Evolutionary conservation across 148 eudicot species (phyloP), one percentile per base, ranked within the genome.

Genomic region (Cornus controversa): DNA sequence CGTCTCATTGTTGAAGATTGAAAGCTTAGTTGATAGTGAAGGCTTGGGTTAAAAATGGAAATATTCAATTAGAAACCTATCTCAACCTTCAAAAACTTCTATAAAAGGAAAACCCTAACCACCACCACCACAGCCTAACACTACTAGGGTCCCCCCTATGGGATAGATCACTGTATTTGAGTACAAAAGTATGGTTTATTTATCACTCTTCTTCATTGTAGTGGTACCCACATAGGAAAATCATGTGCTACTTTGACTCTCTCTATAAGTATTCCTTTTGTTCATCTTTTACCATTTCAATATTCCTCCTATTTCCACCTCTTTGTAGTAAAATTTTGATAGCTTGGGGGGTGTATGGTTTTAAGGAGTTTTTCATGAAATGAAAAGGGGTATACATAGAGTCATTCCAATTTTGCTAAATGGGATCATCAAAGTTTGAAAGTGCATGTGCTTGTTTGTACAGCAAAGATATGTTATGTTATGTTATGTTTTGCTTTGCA

Each of bases 121-220:
- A 75, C 79, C 77, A 75, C 79, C 73, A 79, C 70, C 77, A 78
- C 79, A 62, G 75, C 78, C 84, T 53, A 70, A 28, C 69, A 79
- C 45, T 34, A 28, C n/a, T n/a, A n/a, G n/a, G n/a, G n/a, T n/a
- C 63, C 57, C 74, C 78, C 54, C 77, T 67, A 67, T 22, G 47
- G 73, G 73, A 79, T 79, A 50, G 76, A 57, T 57, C 63, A 60
- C 11, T 60, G 3, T 60, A 60, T 60, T 18, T 60, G 23, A 15
- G 64, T n/a, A 22, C 64, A 60, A 7, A 60, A 2, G 24, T 60
- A 60, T 50, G 18, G 57, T 50, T 50, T 47, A 13, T 57, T 57
- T n/a, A 60, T 60, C 64, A 60, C 25, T 60, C 25, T 20, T 60
- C 25, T 20, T 60, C 25, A 36, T 2, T 9, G 6, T 3, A 20